Base-by-base conservation (phyloP, 2,329 filamentous ascomycete species). In the Colletotrichum tanaceti region DNA sequence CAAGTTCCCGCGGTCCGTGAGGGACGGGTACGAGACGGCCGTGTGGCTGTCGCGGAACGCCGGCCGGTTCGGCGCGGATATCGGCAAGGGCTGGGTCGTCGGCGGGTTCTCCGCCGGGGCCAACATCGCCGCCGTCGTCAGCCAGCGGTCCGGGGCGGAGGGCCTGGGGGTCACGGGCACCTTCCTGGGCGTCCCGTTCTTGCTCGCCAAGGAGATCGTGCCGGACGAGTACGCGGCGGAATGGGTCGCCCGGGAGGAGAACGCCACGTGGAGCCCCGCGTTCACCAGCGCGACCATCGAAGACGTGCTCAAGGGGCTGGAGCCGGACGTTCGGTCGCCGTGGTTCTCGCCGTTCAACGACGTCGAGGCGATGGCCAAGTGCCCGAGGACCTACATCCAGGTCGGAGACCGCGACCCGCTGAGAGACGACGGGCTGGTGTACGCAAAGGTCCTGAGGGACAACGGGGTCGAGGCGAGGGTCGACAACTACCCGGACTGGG, bases 371-470 rank as follows among this genome's bases (percentile, higher is more conserved):
- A 76, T 81, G 57, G 69, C 71, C 3, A 77, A 72, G 4, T 74
- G 85, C 28, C 84, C 84, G 5, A 78, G 76, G 2, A 79, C 82
- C 0, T 87, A 85, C 73, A 75, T 88, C 2, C 83, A 86, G 70
- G 78, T 86, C 0, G 81, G 79, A 66, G 86, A 85, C 20, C 70
- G 83, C 68, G 86, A 88, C 72, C 81, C 81, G 0, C 71, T 85
- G 5, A 75, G 86, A 5, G 86, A 89, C 67, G 86, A 87, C 58
- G 83, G 78, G 0, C 66, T 88, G 58, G 81, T 87, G 0, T 88
- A 87, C 70, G 85, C 86, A 65, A 75, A 79, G 53, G 73, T 83
- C 9, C 72, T 88, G 70, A 75, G 78, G 41, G 81, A 83, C 52
- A 79, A 83, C 41, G 77, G 76, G 0, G 79, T 85, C 4, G 73